Base-by-base conservation (phyloP, 768 basidiomycete species). In the Psilocybe azurescens region DNA sequence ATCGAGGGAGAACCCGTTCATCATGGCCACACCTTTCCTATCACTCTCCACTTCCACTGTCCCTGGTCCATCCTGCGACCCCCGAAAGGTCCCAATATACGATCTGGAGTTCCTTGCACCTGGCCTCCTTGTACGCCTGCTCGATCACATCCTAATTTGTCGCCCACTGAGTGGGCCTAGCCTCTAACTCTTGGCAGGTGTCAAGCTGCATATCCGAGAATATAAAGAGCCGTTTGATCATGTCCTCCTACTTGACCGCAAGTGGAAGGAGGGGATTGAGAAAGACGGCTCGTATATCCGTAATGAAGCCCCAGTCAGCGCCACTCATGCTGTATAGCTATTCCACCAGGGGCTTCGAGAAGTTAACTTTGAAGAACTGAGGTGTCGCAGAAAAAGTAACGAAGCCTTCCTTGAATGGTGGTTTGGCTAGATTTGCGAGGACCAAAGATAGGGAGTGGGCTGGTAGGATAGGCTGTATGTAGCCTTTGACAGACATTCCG, bases 201-300 rank as follows among this genome's bases (percentile, higher is more conserved):
- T 91, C 88, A 64, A 92, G 91, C 73, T 91, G 90, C 90, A 92
- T 91, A 69, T 92, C 89, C 2, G 85, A 84, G 71, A 93, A 92
- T 47, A 92, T 80, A 69, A 93, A 91, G 0, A 92, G 74, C 4
- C 88, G 83, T 75, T 89, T 87, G 75, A 92, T 82, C 90, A 92
- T 91, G 51, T 91, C 84, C 54, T 88, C 88, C 59, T 79, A 81
- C 54, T 78, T 76, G n/a, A 93, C 74, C 0, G 90, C 89, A 6
- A 87, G 81, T 0, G 86, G 86, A 14, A 91, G 81, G 13, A 92
- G 75, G 38, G 91, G 80, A 14, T 85, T 73, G 49, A 83, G 69
- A 72, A 93, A 89, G 16, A 90, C 84, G 0, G 85, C 82, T 33
- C 83, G 73, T 32, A 90, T 76, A 59, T 90, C 76, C 3, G 89